A percentile compares a stretch with the other conserved stretches of the same genome.
phyloP scores from a whole-genome alignment of 495 filamentous ascomycete species.

The Podospora fimiseda region DNA sequence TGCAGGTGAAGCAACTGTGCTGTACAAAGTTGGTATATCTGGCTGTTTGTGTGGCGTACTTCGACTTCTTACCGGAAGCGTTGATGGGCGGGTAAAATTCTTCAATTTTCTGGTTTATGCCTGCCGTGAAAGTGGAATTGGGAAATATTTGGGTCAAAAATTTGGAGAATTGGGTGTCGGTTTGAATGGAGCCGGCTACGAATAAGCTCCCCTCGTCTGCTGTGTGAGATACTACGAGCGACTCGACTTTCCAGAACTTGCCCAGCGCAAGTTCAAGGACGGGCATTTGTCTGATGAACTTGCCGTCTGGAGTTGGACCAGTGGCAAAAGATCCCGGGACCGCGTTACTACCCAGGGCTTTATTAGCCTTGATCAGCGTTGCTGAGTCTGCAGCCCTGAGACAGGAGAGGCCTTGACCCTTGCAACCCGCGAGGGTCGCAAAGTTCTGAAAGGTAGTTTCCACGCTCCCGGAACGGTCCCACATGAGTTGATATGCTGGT shows the following conservation, averaged over 20 bases:
- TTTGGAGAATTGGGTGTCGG: conserved; percentile 46
- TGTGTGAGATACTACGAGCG: conserved; percentile 36
- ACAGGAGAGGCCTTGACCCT: conserved; percentile 37
- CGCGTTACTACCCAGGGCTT: conserved; percentile 24
- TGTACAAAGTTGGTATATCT: conserved; percentile 28
- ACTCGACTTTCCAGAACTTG: conserved; percentile 38
- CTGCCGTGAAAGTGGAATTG: conserved; percentile 26
- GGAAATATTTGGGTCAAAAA: conserved; percentile 40
- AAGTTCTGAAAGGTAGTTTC: conserved; percentile 40
- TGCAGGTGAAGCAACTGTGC: conserved; percentile 35
- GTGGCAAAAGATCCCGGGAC: conserved; percentile 37
- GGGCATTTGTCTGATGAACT: conserved; percentile 40
- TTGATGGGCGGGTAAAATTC: conserved; percentile 30
- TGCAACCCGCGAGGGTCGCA: conserved; percentile 39
- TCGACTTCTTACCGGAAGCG: conserved; percentile 9
- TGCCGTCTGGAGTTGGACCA: conserved; percentile 41
- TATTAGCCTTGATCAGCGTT: conserved; percentile 37
- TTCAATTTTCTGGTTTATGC: conserved; percentile 28
- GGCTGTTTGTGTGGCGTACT: conserved; percentile 28
- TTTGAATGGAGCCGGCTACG: conserved; percentile 39
- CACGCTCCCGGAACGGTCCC: conserved; percentile 34
- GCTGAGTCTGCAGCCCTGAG: conserved; percentile 32
- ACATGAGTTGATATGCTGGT: conserved; percentile 41
- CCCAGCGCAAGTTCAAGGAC: conserved; percentile 37
- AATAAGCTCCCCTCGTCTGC: conserved; percentile 37